Percentiles rank a stretch among this genome's conserved stretches.
Evolutionary conservation across 2,329 filamentous ascomycete species (phyloP).

Genomic region (Aaosphaeria arxii): DNA sequence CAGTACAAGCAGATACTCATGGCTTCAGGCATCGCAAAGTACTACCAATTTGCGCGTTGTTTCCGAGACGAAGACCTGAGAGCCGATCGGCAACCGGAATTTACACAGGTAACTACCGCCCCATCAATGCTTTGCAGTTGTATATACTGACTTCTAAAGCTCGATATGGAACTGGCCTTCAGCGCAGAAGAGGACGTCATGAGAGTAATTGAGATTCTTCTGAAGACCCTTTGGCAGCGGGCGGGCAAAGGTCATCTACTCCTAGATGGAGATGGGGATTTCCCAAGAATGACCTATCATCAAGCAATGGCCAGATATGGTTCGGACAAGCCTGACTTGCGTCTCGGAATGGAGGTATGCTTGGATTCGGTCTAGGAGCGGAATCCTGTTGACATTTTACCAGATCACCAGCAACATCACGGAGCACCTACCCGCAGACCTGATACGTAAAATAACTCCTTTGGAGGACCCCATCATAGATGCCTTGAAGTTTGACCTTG

Average conservation of each 20-base stretch:
- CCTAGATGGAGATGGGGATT: conserved; percentile 36
- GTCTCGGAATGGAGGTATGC: conserved; percentile 64
- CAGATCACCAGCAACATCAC: conserved; percentile 46
- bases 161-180: conserved; percentile 94
- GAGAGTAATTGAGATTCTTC: conserved; percentile 51
- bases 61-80: conserved; percentile 94
- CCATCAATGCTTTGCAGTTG: not conserved
- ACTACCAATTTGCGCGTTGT: conserved; percentile 91
- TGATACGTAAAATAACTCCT: conserved; percentile 72
- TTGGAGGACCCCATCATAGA: conserved; percentile 70
- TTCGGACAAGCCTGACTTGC: conserved; percentile 87
- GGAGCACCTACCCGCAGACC: conserved; percentile 59
- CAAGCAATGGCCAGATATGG: conserved; percentile 78
- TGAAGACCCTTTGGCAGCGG: conserved; percentile 55
- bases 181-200: conserved; percentile 70
- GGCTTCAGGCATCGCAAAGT: conserved; percentile 77
- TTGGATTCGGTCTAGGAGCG: not conserved
- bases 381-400: not conserved
- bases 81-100: conserved; percentile 92
- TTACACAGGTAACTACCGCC: conserved; percentile 69
- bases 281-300: conserved; percentile 66
- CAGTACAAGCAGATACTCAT: conserved; percentile 99
- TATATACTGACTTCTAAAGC: conserved; percentile 42
- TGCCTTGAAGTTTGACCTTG: conserved; percentile 64
- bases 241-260: conserved; percentile 41